Evolutionary conservation across 208 protist species (phyloP), one percentile per base, ranked within the genome.

Genomic region (Vickermania spadyakhi): DNA sequence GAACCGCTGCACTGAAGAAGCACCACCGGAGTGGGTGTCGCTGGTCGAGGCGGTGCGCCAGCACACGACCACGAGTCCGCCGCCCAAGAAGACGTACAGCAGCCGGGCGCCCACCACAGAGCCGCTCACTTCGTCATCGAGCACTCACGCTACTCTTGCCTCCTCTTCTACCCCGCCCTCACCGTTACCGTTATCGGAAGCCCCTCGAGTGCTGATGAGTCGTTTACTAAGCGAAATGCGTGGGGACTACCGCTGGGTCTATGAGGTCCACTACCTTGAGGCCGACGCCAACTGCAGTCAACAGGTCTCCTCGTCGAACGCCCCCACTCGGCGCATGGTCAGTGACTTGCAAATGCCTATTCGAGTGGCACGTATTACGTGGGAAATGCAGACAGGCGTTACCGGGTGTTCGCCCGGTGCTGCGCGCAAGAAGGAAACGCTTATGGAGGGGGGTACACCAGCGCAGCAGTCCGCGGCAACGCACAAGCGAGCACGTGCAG

Each of bases 281-380:
- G 75, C 83, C 27, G n/a, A n/a, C n/a, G 73, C 69, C 28, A 41
- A 68, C 36, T 7, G 11, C 36, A n/a, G n/a, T n/a, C n/a, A n/a
- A n/a, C 11, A 7, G 11, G 36, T 18, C 36, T 7, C 36, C 36
- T 45, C 36, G 18, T 7, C 11, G 11, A 18, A 7, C 18, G 36
- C 36, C 11, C 36, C 36, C 11, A 7, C 36, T 7, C 36, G 11
- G 11, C 36, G 36, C 11, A n/a, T n/a, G 7, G 7, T 45, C 54
- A 89, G 81, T 68, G 86, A 89, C 28, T 70, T 89, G 22, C 61
- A 72, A 51, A 93, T 93, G 86, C 36, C 52, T 2, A 74, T 89
- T 25, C 72, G 70, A 14, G 86, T 62, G 52, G 88, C 86, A 22
- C 69, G 67, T 21, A 86, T 92, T 59, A 71, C 71, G 3, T 89